Percentiles rank a stretch among this genome's conserved stretches.
Evolutionary conservation across 371 early-diverging fungal species (phyloP).

Genomic region (Mortierella sp.): DNA sequence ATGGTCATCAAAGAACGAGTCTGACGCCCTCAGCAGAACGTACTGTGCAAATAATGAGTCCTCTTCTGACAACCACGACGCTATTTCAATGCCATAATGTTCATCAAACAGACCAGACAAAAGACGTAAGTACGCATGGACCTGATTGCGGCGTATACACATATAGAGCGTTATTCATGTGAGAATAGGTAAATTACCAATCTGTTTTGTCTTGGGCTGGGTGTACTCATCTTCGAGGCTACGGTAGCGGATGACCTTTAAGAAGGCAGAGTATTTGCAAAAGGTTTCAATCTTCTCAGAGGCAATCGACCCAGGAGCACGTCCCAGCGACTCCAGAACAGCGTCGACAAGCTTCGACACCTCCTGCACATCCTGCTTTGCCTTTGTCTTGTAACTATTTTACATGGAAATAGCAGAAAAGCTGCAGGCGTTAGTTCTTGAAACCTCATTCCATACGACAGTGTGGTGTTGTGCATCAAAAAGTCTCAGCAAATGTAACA

Average conservation of each 20-base stretch:
- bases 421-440: background rate
- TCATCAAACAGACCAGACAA: background rate
- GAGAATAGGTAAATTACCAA: slow-evolving; percentile 58
- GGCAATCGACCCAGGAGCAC: slow-evolving; percentile 68
- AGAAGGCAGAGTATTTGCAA: slow-evolving; percentile 85
- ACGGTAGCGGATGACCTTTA: slow-evolving; percentile 78
- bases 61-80: slow-evolving; percentile 67
- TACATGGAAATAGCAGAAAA: background rate
- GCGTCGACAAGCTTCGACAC: slow-evolving; percentile 67
- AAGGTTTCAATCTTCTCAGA: slow-evolving; percentile 82
- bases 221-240: slow-evolving; percentile 69
- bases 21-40: slow-evolving; percentile 82
- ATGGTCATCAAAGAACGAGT: slow-evolving; percentile 72
- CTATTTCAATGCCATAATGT: slow-evolving; percentile 43
- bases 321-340: slow-evolving; percentile 64
- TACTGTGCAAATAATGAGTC: slow-evolving; percentile 72
- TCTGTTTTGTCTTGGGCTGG: slow-evolving; percentile 60
- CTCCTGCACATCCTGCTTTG: slow-evolving; percentile 75
- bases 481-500: slow-evolving; percentile 7
- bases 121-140: background rate
- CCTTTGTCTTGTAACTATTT: slow-evolving; percentile 85
- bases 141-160: no score
- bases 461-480: background rate
- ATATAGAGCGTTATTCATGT: no score
- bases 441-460: background rate